Evolutionary conservation across 768 basidiomycete species (phyloP).

Genomic region (Tylopilus sp.): DNA sequence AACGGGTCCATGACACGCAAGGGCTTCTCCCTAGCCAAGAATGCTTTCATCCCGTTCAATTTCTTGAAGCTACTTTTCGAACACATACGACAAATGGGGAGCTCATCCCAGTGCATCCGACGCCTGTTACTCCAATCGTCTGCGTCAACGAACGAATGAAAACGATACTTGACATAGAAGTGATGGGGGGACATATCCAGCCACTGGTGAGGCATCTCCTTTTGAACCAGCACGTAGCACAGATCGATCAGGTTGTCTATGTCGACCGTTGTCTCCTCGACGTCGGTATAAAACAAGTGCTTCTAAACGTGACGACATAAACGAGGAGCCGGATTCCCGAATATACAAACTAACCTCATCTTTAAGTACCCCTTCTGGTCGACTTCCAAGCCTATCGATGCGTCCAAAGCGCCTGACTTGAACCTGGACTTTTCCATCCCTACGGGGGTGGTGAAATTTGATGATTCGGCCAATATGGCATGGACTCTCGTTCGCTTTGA

Average conservation of each 20-base stretch:
- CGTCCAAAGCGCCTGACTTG: slow-evolving; percentile 49
- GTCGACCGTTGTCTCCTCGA: slow-evolving; percentile 29
- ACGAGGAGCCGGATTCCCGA: background rate
- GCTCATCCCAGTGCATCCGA: slow-evolving; percentile 31
- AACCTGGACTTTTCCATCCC: slow-evolving; percentile 23
- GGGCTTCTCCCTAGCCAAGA: slow-evolving; percentile 20
- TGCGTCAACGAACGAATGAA: slow-evolving; percentile 38
- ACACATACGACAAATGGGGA: slow-evolving; percentile 49
- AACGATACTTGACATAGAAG: slow-evolving; percentile 53
- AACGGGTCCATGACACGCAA: slow-evolving; percentile 42
- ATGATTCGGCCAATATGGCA: slow-evolving; percentile 56
- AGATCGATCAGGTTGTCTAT: slow-evolving; percentile 42
- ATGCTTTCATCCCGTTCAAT: slow-evolving; percentile 33
- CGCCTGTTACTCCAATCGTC: slow-evolving; percentile 35
- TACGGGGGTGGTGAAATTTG: slow-evolving; percentile 25
- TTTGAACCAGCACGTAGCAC: slow-evolving; percentile 45
- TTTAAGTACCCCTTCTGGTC: slow-evolving; percentile 40
- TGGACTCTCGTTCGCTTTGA: slow-evolving; percentile 45
- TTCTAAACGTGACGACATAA: slow-evolving; percentile 37
- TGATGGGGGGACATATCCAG: slow-evolving; percentile 49
- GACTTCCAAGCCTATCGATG: slow-evolving; percentile 33
- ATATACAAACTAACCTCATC: slow-evolving; percentile 48
- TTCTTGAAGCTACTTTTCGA: slow-evolving; percentile 28
- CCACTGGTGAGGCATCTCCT: slow-evolving; percentile 40
- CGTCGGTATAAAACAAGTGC: slow-evolving; percentile 59